A percentile compares a stretch with the other conserved stretches of the same genome.
These are phyloP conservation scores for Myxozyma melibiosi DNA, from an alignment of 805 yeast genomes.

Conservation along the genomic window DNA sequence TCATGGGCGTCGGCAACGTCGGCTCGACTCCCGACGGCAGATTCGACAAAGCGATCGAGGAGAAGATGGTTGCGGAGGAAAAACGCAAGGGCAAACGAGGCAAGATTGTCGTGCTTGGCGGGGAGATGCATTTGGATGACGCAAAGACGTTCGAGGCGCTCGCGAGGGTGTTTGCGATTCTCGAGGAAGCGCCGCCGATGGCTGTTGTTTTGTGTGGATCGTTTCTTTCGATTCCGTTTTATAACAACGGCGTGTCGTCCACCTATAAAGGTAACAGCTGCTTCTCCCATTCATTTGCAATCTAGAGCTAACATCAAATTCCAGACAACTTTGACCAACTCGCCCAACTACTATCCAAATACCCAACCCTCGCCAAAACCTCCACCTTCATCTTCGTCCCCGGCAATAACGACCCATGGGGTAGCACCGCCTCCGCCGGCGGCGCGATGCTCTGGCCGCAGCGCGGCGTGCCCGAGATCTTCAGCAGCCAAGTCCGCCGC, in stretches of 20 bases:
- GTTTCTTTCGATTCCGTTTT: slow-evolving; percentile 67
- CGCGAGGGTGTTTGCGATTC: slow-evolving; percentile 57
- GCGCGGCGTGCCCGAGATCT: slow-evolving; percentile 66
- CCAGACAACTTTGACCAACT: slow-evolving; percentile 66
- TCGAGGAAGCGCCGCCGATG: slow-evolving; percentile 64
- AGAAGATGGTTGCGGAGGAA: slow-evolving; percentile 60
- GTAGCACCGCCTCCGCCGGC: slow-evolving; percentile 66
- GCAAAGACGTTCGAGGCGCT: slow-evolving; percentile 61
- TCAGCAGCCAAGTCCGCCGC: slow-evolving; percentile 67
- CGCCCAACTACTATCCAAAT: slow-evolving; percentile 64
- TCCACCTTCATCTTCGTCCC: slow-evolving; percentile 76
- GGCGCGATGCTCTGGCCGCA: slow-evolving; percentile 69
- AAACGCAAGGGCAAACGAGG: slow-evolving; percentile 52
- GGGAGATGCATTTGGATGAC: slow-evolving; percentile 69
- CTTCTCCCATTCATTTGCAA: background rate
- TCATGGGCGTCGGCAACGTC: slow-evolving; percentile 49
- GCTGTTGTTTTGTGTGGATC: slow-evolving; percentile 83
- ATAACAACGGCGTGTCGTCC: slow-evolving; percentile 57
- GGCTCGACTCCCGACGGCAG: slow-evolving; percentile 49
- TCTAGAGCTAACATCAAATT: background rate
- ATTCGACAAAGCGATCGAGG: slow-evolving; percentile 61
- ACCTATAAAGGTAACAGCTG: slow-evolving; percentile 50
- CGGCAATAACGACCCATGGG: slow-evolving; percentile 95
- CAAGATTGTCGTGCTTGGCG: slow-evolving; percentile 66
- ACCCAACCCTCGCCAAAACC: slow-evolving; percentile 53